Conservation (phyloP, 768 basidiomycete species). For the Lactifluus hygrophoroides region DNA sequence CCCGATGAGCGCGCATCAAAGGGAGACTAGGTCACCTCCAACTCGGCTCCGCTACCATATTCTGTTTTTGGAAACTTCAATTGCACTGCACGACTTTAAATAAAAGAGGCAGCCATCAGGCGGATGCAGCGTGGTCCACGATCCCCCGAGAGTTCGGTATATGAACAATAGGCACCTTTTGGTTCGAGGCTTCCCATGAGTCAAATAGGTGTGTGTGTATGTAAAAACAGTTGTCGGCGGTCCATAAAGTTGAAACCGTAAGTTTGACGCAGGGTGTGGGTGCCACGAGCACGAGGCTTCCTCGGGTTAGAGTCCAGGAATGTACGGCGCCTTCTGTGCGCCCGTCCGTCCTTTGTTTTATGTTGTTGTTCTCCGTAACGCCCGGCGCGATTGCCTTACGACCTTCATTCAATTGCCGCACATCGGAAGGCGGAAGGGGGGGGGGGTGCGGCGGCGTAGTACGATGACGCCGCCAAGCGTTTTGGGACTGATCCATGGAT, state of each 20-base stretch:
- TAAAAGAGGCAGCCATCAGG: conserved; percentile 2
- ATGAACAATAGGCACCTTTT: neutral
- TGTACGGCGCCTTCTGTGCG: neutral
- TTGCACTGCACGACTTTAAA: neutral
- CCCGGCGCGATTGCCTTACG: neutral
- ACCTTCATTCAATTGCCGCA: neutral
- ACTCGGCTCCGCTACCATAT: conserved; percentile 1
- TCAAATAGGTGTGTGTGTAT: neutral
- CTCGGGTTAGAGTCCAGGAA: neutral
- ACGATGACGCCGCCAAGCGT: conserved; percentile 7
- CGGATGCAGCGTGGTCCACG: neutral
- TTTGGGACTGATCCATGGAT: neutral
- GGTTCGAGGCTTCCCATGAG: conserved; percentile 1
- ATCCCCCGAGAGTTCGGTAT: conserved; percentile 1
- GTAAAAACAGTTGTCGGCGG: conserved; percentile 6
- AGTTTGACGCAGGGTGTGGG: conserved; percentile 7
- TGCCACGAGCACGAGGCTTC: conserved; percentile 9
- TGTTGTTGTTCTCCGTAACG: neutral
- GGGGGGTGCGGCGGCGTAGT: neutral
- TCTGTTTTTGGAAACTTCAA: neutral
- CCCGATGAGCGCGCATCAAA: conserved; percentile 16
- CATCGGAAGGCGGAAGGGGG: neutral
- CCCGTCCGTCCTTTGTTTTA: neutral
- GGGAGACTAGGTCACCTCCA: neutral
- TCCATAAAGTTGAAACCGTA: conserved; percentile 1